Evolutionary conservation across 768 basidiomycete species (phyloP).

Genomic region (Suillus luteus): DNA sequence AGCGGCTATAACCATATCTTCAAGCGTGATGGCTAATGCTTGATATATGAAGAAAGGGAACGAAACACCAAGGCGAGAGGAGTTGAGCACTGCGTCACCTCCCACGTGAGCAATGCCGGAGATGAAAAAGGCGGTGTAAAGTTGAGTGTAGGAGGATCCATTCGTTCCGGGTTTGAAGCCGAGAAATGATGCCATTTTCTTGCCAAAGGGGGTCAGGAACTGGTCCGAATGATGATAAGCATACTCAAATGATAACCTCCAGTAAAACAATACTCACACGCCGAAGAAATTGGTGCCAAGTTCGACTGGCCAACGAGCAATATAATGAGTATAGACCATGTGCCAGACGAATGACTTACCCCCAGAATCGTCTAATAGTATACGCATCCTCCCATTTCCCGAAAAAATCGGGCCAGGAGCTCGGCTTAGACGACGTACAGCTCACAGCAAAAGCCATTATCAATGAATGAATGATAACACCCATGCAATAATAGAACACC

Average conservation of each 20-base stretch:
- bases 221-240: slow-evolving; percentile 13
- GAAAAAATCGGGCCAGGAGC: slow-evolving; percentile 42
- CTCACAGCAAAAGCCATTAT: slow-evolving; percentile 16
- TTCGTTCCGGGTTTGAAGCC: slow-evolving; percentile 29
- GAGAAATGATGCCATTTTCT: slow-evolving; percentile 26
- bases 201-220: slow-evolving; percentile 31
- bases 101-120: slow-evolving; percentile 38
- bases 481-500: slow-evolving; percentile 6
- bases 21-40: slow-evolving; percentile 38
- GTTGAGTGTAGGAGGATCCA: slow-evolving; percentile 34
- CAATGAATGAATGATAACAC: background rate
- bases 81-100: slow-evolving; percentile 32
- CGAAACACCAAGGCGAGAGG: slow-evolving; percentile 5
- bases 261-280: slow-evolving; percentile 28
- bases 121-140: slow-evolving; percentile 38
- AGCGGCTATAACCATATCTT: slow-evolving; percentile 30
- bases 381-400: slow-evolving; percentile 37
- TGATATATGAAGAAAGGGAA: slow-evolving; percentile 32
- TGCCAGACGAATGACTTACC: slow-evolving; percentile 32
- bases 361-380: slow-evolving; percentile 43
- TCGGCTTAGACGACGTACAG: slow-evolving; percentile 28
- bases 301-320: slow-evolving; percentile 22
- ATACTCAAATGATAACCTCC: background rate
- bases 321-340: background rate
- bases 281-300: slow-evolving; percentile 43